Percentiles rank a stretch among this genome's conserved stretches.
phyloP scores from a whole-genome alignment of 2,329 filamentous ascomycete species.

The Mariannaea elegans region DNA sequence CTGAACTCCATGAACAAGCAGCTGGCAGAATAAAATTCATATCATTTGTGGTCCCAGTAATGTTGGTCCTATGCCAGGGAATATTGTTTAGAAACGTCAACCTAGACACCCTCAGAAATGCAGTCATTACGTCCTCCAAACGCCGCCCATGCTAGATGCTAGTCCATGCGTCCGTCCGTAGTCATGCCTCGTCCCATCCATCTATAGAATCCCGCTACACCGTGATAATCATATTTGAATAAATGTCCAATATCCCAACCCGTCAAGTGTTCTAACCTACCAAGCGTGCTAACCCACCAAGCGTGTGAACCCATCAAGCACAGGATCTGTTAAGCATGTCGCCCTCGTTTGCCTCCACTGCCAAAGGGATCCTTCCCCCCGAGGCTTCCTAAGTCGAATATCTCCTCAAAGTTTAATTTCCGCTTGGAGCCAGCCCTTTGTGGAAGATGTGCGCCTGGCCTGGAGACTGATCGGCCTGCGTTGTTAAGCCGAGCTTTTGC shows the following conservation, averaged over 20 bases:
- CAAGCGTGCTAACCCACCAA: slow-evolving; percentile 34
- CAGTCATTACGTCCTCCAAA: slow-evolving; percentile 46
- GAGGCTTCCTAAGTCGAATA: slow-evolving; percentile 73
- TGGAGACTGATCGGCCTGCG: slow-evolving; percentile 36
- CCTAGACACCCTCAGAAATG: slow-evolving; percentile 38
- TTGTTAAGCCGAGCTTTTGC: slow-evolving; percentile 43
- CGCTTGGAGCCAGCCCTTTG: slow-evolving; percentile 76
- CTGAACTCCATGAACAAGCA: neutral
- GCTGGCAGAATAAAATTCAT: slow-evolving; percentile 17
- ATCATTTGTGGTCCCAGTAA: slow-evolving; percentile 23
- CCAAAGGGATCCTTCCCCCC: slow-evolving; percentile 69
- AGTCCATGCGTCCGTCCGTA: slow-evolving; percentile 47
- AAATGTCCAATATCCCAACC: slow-evolving; percentile 8
- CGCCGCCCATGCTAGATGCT: slow-evolving; percentile 49
- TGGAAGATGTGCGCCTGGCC: slow-evolving; percentile 58
- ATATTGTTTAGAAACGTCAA: slow-evolving; percentile 30
- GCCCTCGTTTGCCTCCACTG: slow-evolving; percentile 58
- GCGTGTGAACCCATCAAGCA: neutral
- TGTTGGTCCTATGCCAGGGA: slow-evolving; percentile 25
- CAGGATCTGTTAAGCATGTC: slow-evolving; percentile 48
- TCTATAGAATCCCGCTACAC: slow-evolving; percentile 38
- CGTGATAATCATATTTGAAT: slow-evolving; percentile 30
- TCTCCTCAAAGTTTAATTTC: slow-evolving; percentile 76
- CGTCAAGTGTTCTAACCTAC: slow-evolving; percentile 34
- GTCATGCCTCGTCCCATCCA: slow-evolving; percentile 42